phyloP scores from a whole-genome alignment of 768 basidiomycete species.

The Paxillus ammoniavirescens region DNA sequence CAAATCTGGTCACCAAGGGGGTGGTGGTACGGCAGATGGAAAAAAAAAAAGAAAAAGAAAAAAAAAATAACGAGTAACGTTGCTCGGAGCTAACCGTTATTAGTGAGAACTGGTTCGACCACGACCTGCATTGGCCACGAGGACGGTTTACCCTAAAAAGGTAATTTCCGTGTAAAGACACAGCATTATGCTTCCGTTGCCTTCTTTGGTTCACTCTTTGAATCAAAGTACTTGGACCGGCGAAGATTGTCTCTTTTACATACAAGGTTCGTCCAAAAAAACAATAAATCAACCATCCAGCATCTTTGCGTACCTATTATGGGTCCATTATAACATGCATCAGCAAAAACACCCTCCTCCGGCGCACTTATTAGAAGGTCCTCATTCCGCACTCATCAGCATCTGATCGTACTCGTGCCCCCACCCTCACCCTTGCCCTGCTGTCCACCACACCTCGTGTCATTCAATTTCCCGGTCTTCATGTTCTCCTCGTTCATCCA shows the following conservation, averaged over 20 bases:
- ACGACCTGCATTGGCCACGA: no score
- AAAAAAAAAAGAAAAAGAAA: no score
- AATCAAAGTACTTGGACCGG: conserved; percentile 14
- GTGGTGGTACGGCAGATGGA: no score
- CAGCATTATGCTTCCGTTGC: conserved; percentile 13
- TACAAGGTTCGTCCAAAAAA: conserved; percentile 21
- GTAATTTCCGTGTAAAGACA: conserved; percentile 33
- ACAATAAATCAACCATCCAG: conserved; percentile 7
- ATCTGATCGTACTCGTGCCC: conserved; percentile 31
- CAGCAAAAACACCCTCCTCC: conserved; percentile 27
- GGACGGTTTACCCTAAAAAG: conserved; percentile 1
- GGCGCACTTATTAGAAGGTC: conserved; percentile 31
- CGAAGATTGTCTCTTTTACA: conserved; percentile 28
- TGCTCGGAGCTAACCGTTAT: no score
- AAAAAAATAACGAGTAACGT: no score
- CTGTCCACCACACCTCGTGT: conserved; percentile 49
- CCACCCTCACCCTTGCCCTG: conserved; percentile 36
- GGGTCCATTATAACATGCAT: conserved; percentile 21
- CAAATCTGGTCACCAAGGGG: no score
- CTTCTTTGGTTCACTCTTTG: conserved; percentile 14
- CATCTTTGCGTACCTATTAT: conserved; percentile 22
- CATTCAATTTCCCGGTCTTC: conserved; percentile 38
- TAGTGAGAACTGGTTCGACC: no score
- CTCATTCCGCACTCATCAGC: conserved; percentile 27
- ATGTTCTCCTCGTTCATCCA: conserved; percentile 48